Conservation (phyloP, 306 rosid genomes). For the Arachis stenosperma region DNA sequence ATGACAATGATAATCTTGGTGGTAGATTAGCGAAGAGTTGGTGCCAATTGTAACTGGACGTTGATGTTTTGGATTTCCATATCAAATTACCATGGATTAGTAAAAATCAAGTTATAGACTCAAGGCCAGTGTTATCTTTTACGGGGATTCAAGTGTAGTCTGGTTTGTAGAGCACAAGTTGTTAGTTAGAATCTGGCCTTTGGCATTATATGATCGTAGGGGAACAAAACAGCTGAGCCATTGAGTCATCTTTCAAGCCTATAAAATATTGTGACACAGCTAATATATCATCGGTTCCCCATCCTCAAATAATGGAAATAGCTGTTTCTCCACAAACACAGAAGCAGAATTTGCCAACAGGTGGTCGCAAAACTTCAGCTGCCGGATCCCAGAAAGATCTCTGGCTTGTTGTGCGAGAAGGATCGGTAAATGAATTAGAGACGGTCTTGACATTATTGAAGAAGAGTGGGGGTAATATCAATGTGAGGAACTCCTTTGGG, state of each 20-base stretch:
- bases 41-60: slow-evolving; percentile 23
- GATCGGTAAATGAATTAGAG: slow-evolving; percentile 81
- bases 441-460: slow-evolving; percentile 62
- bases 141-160: slow-evolving; percentile 25
- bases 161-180: background rate
- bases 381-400: slow-evolving; percentile 59
- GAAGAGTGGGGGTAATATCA: slow-evolving; percentile 81
- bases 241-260: slow-evolving; percentile 27
- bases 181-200: slow-evolving; percentile 34
- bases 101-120: slow-evolving; percentile 32
- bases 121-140: slow-evolving; percentile 29
- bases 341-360: slow-evolving; percentile 56
- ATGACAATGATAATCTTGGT: slow-evolving; percentile 33
- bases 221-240: slow-evolving; percentile 20
- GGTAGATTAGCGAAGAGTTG: slow-evolving; percentile 30
- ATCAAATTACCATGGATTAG: slow-evolving; percentile 45
- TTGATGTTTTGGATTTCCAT: slow-evolving; percentile 26
- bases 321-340: slow-evolving; percentile 57
- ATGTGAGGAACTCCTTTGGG: slow-evolving; percentile 74
- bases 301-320: slow-evolving; percentile 57
- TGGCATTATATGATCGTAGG: slow-evolving; percentile 23
- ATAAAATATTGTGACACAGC: slow-evolving; percentile 30
- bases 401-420: slow-evolving; percentile 75
- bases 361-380: slow-evolving; percentile 51
- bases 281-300: slow-evolving; percentile 18